phyloP scores from a whole-genome alignment of 2,329 filamentous ascomycete species.

The Aspergillus fischeri region DNA sequence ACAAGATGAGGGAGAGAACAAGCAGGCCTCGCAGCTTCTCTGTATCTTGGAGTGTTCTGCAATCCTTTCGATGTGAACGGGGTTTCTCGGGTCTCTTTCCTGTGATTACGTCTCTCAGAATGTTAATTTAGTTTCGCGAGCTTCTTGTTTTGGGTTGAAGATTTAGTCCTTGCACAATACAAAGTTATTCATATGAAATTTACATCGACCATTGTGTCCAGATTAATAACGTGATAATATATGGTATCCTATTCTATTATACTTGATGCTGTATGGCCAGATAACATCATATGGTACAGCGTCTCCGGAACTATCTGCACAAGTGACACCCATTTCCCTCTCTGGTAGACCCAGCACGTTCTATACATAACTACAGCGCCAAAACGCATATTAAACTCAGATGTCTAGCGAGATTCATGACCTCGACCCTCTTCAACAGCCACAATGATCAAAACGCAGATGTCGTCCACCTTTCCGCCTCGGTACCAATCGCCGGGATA shows the following conservation, averaged over 20 bases:
- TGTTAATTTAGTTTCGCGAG: background rate
- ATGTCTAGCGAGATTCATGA: background rate
- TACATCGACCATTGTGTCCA: background rate
- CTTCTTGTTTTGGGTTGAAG: background rate
- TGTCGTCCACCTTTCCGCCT: slow-evolving; percentile 94
- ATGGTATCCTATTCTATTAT: background rate
- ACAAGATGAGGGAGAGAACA: background rate
- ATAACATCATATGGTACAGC: background rate
- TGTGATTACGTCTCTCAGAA: background rate
- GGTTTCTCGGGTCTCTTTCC: background rate
- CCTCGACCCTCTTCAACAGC: slow-evolving; percentile 57
- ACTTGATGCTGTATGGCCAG: background rate
- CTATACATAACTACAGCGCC: background rate
- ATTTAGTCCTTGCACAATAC: background rate
- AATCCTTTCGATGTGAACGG: background rate
- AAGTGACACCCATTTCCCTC: background rate
- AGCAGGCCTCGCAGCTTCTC: background rate
- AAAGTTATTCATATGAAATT: background rate
- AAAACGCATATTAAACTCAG: background rate
- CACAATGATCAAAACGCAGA: slow-evolving; percentile 77
- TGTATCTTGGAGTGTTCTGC: background rate
- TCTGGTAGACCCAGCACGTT: background rate
- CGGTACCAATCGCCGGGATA: slow-evolving; percentile 83
- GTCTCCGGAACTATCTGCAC: no score
- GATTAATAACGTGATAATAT: background rate